A percentile compares a stretch with the other conserved stretches of the same genome.
Conservation (phyloP, 768 basidiomycete genomes). For the Nidularia pulvinata region DNA sequence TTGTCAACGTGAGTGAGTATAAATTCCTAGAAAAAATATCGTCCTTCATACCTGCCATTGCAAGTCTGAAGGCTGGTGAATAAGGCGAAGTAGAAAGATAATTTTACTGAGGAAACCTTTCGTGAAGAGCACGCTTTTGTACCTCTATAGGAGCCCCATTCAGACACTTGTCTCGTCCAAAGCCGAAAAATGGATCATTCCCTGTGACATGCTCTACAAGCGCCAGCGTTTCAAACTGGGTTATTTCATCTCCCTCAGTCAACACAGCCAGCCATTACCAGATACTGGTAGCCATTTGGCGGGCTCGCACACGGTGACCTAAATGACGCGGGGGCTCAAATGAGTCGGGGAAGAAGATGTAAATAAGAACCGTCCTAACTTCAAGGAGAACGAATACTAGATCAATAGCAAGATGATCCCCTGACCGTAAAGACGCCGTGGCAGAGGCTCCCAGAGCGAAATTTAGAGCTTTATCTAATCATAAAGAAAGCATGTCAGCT, state of each 20-base stretch:
- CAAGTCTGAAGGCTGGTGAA: too few species aligned
- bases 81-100: too few species aligned
- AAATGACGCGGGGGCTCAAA: neutral
- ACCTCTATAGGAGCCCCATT: neutral
- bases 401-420: neutral
- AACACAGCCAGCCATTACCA: too few species aligned
- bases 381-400: neutral
- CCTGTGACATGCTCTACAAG: neutral
- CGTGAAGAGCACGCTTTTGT: too few species aligned
- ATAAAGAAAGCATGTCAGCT: neutral
- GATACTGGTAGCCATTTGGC: too few species aligned
- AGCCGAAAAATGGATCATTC: neutral
- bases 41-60: too few species aligned
- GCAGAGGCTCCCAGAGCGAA: neutral
- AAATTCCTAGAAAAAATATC: too few species aligned
- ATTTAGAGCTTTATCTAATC: neutral
- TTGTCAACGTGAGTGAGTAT: too few species aligned
- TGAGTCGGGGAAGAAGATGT: neutral
- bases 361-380: neutral
- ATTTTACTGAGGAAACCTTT: neutral
- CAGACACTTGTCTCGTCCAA: neutral
- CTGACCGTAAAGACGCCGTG: neutral
- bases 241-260: too few species aligned
- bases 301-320: too few species aligned
- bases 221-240: neutral